phyloP scores from a whole-genome alignment of 805 yeast species.

The Candida gorgasii region DNA sequence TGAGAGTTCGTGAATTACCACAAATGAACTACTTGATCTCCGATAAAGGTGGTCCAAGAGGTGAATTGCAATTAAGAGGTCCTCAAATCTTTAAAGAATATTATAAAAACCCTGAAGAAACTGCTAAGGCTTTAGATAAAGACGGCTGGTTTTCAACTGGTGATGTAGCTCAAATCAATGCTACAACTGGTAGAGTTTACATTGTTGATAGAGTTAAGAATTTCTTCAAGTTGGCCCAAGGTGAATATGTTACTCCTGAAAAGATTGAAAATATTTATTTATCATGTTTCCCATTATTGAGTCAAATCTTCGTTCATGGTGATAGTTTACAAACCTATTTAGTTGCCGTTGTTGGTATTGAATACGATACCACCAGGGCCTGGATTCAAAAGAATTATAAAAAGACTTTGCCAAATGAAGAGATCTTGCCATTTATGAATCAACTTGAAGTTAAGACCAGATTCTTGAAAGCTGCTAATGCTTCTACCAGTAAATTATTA shows the following conservation, averaged over 20 bases:
- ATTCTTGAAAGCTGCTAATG: conserved; percentile 41
- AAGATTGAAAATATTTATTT: conserved; percentile 67
- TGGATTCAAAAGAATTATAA: conserved; percentile 22
- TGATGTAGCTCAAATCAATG: conserved; percentile 40
- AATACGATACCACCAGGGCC: conserved; percentile 33
- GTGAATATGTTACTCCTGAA: conserved; percentile 71
- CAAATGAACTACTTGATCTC: conserved; percentile 50
- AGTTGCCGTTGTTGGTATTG: conserved; percentile 65
- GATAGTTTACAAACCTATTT: conserved; percentile 56
- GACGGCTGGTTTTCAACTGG: conserved; percentile 65
- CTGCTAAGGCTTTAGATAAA: conserved; percentile 41
- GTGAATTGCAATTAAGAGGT: conserved; percentile 60
- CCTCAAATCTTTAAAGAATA: conserved; percentile 58
- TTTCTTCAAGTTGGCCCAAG: conserved; percentile 62
- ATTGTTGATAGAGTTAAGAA: conserved; percentile 78
- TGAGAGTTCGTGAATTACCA: conserved; percentile 63
- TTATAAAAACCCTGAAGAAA: conserved; percentile 50
- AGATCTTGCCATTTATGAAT: conserved; percentile 27
- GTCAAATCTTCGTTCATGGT: conserved; percentile 65
- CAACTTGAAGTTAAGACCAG: conserved; percentile 34
- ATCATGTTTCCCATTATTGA: conserved; percentile 47
- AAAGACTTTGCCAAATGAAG: conserved; percentile 18
- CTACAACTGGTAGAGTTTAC: conserved; percentile 45
- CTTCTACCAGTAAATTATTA: conserved; percentile 30
- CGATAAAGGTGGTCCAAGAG: conserved; percentile 37